Percentiles rank a stretch among this genome's conserved stretches.
Evolutionary conservation across 345 rosid species (phyloP).

Genomic region (Microthlaspi erraticum): DNA sequence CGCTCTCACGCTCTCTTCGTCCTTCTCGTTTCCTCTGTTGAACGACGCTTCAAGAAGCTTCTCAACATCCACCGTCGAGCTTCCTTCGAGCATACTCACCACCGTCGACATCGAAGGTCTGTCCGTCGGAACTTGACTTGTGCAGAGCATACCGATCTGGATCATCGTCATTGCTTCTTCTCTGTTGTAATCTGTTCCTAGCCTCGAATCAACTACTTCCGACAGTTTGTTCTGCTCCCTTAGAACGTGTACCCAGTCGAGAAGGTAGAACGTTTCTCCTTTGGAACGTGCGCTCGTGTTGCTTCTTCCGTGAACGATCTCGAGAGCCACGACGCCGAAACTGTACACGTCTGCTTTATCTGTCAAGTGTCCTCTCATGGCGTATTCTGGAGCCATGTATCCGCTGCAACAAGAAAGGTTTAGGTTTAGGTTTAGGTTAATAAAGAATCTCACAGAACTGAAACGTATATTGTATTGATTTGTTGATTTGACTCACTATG

Average conservation of each 20-base stretch:
- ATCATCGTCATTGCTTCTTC: conserved; percentile 54
- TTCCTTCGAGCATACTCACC: conserved; percentile 66
- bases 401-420: conserved; percentile 35
- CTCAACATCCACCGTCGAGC: conserved; percentile 40
- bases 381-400: conserved; percentile 62
- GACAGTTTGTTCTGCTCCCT: conserved; percentile 49
- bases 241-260: conserved; percentile 52
- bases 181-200: conserved; percentile 51
- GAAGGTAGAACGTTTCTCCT: conserved; percentile 49
- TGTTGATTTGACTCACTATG: conserved; percentile 43
- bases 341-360: conserved; percentile 58
- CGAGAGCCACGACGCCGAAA: conserved; percentile 53
- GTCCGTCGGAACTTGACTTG: conserved; percentile 44
- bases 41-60: conserved; percentile 40
- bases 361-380: conserved; percentile 54
- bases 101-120: conserved; percentile 67
- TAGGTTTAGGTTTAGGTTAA: neutral
- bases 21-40: conserved; percentile 20
- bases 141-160: conserved; percentile 54
- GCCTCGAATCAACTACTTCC: conserved; percentile 54
- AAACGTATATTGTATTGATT: neutral
- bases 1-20: conserved; percentile 39
- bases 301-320: conserved; percentile 54
- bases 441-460: neutral
- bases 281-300: conserved; percentile 44